Evolutionary conservation across 140 eudicot genomes (phyloP), one percentile per base, ranked within the genome.

Genomic region (Ambrosia hybrid): DNA sequence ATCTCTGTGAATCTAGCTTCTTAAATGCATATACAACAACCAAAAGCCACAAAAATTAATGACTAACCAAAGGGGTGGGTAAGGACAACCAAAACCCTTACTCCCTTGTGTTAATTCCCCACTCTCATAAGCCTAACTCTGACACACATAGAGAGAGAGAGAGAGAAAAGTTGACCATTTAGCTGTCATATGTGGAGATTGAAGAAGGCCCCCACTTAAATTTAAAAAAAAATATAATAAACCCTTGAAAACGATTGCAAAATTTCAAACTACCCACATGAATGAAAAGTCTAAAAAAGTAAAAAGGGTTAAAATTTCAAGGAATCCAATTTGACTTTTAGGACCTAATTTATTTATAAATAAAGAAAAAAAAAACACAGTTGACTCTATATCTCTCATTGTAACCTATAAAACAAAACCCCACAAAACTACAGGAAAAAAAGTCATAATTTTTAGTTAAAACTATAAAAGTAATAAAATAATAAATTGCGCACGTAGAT

Each of bases 1-100:
- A 53, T 13, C 48, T 72, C 8, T 72, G 68, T 62, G 13, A 21
- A 10, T 70, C 63, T 39, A 57, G 83, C 57, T 78, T 59, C 67
- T 57, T 68, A 62, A 80, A 66, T 70, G 62, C 79, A 52, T 62
- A 72, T 70, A 67, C 95, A 88, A 82, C 95, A 88, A 88, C 95
- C 95, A 71, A 83, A 83, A 83, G 79, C 81, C 83, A 83, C 53
- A 78, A 78, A 67, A 78, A 71, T 88, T 80, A 60, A 88, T 81
- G 84, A 73, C 78, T 80, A 71, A 78, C 79, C 69, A 56, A 82
- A 76, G 73, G 76, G 80, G 91, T 83, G 83, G 88, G 88, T 85
- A 78, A 78, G 52, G 80, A 82, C 88, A 85, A 76, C 86, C 79
- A 82, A 80, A 81, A 2, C 76, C 85, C 88, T 83, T 75, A 78